Evolutionary conservation across 1,139 yeast species (phyloP).

Genomic region (Diutina mesorugosa): DNA sequence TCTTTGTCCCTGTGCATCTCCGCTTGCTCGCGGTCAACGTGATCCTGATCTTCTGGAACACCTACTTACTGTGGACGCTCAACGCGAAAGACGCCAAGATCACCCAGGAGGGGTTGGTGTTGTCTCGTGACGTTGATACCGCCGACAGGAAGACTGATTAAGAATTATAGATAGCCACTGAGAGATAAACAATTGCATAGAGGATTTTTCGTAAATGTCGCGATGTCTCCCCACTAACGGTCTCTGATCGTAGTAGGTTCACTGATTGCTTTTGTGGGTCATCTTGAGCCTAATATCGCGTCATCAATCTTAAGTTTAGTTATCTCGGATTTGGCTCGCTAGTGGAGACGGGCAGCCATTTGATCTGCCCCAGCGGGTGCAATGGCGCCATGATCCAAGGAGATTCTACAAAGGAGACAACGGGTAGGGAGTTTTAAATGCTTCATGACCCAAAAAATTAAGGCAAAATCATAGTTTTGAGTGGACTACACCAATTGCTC

Average conservation of each 20-base stretch:
- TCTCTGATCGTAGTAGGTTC: background rate
- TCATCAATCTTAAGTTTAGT: no score
- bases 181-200: background rate
- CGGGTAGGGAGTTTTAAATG: no score
- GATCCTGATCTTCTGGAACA: constrained; percentile 76
- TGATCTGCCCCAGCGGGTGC: no score
- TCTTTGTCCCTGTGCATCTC: constrained; percentile 54
- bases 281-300: background rate
- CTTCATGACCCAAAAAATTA: no score
- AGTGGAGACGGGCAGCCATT: background rate
- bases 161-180: background rate
- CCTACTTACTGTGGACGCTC: constrained; percentile 18
- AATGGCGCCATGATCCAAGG: no score
- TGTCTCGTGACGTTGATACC: background rate
- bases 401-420: no score
- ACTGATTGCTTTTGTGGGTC: background rate
- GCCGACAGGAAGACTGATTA: background rate
- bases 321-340: background rate
- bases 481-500: no score
- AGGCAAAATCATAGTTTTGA: no score
- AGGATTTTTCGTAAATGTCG: background rate
- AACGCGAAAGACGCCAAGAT: background rate
- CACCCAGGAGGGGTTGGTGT: background rate
- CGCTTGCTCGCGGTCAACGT: constrained; percentile 59
- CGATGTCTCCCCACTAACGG: background rate